Base-by-base conservation (phyloP, 768 basidiomycete species). In the Tubosaeta sp. region DNA sequence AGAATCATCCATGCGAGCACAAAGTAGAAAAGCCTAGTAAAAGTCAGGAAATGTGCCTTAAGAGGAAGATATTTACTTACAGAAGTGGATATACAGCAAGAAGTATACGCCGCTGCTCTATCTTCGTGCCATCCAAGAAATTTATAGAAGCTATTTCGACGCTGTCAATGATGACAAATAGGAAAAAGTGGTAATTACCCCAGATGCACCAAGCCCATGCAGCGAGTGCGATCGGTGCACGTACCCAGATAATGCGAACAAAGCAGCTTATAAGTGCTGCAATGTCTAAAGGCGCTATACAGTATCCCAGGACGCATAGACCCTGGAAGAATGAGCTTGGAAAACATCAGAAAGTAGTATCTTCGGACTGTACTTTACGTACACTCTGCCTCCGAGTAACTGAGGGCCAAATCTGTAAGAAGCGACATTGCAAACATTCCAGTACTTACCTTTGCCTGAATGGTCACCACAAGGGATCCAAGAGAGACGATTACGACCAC, bases 141-240 rank as follows among this genome's bases (percentile, higher is more conserved):
- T 95, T 95, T 45, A 95, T 86, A 17, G 93, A 88, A 2, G 95
- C 94, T 97, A 46, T 44, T 29, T 45, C 12, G 26, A 38, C 22
- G 10, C 19, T 25, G 43, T 56, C 9, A 60, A 59, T 14, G 6
- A 32, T 37, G 29, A 47, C 27, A 7, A 11, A 32, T 5, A n/a
- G 2, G 26, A 47, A 25, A 29, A 19, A 38, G 47, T 27, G 19
- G 29, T 19, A 39, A n/a, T 25, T 64, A 97, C 95, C 95, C 93
- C 94, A 98, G 52, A 97, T 88, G 67, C 86, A 91, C 95, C 95
- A 98, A 34, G 79, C 93, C 88, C 93, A 95, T 12, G 91, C 88
- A 17, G 85, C 76, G 26, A 95, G 67, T 42, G 93, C 87, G 29
- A 98, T 69, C 10, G 95, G 95, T 29, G 85, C 86, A 51, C 95